A percentile compares a stretch with the other conserved stretches of the same genome.
Conservation (phyloP, 2,329 filamentous ascomycete genomes). For the Fusarium secorum region DNA sequence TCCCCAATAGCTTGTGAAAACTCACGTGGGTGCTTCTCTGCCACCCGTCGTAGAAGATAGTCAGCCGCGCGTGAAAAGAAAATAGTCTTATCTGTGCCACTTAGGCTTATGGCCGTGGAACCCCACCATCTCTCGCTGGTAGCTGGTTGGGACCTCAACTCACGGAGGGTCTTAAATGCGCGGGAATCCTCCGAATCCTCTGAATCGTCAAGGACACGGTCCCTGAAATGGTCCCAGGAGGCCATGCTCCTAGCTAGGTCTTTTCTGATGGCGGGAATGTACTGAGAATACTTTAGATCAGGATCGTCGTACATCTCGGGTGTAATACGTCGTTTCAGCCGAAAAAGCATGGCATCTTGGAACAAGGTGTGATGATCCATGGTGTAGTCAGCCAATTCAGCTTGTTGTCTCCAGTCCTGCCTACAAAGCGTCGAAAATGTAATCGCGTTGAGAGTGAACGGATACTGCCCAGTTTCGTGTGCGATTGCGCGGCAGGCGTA, state of each 20-base stretch:
- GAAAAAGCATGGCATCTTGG: background rate
- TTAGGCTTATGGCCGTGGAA: background rate
- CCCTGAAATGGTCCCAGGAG: background rate
- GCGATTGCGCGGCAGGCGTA: background rate
- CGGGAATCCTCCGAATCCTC: no score
- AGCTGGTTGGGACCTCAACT: background rate
- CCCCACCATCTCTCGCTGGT: background rate
- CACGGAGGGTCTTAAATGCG: background rate
- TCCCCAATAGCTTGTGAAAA: background rate
- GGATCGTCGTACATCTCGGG: background rate
- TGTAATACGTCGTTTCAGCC: background rate
- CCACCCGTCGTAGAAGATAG: background rate
- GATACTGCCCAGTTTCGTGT: accelerated
- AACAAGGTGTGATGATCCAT: accelerated
- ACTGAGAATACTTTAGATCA: background rate
- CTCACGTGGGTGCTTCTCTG: background rate
- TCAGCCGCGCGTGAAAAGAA: background rate
- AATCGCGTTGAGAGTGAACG: background rate
- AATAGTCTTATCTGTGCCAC: background rate
- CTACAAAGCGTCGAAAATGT: background rate
- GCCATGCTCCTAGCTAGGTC: background rate
- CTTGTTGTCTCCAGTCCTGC: background rate
- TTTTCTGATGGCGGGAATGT: background rate
- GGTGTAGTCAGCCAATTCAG: accelerated
- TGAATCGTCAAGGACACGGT: no score